These are phyloP conservation scores for Nannizzia gypsea DNA, from an alignment of 2,329 filamentous ascomycete genomes.

Conservation along the genomic window DNA sequence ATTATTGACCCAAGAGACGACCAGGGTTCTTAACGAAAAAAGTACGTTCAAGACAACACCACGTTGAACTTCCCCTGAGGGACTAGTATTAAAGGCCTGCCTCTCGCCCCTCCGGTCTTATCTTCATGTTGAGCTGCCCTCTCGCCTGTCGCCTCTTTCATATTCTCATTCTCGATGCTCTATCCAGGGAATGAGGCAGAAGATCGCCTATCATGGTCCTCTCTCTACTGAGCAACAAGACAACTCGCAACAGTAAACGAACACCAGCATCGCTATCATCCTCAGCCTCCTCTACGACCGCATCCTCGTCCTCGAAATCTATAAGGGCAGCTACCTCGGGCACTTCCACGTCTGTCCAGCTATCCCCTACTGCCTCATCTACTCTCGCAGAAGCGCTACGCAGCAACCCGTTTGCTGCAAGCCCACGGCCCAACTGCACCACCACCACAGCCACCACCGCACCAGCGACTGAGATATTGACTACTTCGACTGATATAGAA, in stretches of 20 bases:
- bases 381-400: slow-evolving; percentile 35
- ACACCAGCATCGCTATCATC: neutral
- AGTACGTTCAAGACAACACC: neutral
- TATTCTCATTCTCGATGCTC: neutral
- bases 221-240: slow-evolving; percentile 1
- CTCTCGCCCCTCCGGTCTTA: neutral
- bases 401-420: slow-evolving; percentile 27
- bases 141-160: neutral
- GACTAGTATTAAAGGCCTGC: neutral
- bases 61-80: neutral
- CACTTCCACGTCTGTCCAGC: neutral
- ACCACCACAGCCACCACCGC: slow-evolving; percentile 5
- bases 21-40: neutral
- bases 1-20: neutral
- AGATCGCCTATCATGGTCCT: slow-evolving; percentile 5
- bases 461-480: slow-evolving; percentile 8
- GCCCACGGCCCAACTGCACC: slow-evolving; percentile 7
- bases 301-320: neutral
- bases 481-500: slow-evolving; percentile 15
- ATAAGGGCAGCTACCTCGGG: neutral
- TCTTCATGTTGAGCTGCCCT: neutral
- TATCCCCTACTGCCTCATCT: slow-evolving; percentile 15
- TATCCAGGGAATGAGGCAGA: neutral
- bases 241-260: neutral
- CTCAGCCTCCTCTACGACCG: neutral